Evolutionary conservation across 345 rosid genomes (phyloP), one percentile per base, ranked within the genome.

Genomic region (Melastoma malabathricum): DNA sequence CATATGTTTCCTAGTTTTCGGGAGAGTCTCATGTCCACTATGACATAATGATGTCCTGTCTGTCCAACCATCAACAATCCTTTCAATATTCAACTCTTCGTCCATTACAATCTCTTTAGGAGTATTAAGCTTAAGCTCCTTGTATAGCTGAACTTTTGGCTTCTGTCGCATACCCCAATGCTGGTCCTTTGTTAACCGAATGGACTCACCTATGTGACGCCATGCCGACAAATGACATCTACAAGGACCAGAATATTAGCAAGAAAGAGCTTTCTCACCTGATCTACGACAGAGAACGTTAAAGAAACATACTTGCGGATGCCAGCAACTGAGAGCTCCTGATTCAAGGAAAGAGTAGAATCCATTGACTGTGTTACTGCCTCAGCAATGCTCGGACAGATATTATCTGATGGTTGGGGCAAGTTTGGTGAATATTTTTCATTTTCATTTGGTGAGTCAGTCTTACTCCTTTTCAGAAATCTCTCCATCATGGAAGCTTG

Each of bases 401-500:
- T 58, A 57, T 65, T 44, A 31, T 60, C 53, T 1, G 64, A 54
- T 7, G 57, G 58, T 25, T 7, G 52, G 41, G 63, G 31, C 18
- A 43, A 50, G 43, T 59, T 67, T 56, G 50, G 27, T 9, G 71
- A 67, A 57, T 70, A 53, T 60, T 41, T 66, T 18, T 70, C 77
- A 48, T 59, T 50, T 54, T 57, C 70, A 55, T 58, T 15, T 7
- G 59, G 48, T 23, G 78, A 63, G 58, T 10, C 59, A 47, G 59
- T 71, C 75, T 79, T 82, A 54, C 65, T 65, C 58, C 72, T 77
- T 60, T 81, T 87, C 20, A 84, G 84, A 68, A 92, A 87, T 20
- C 77, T 73, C 53, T 92, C 93, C 98, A 92, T 84, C 19, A 87
- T 60, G 31, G 94, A 92, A 56, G 94, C 98, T 62, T 92, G 97